Percentiles rank a stretch among this genome's conserved stretches.
Evolutionary conservation across 345 rosid genomes (phyloP).

Genomic region (Arabidopsis arenosa): DNA sequence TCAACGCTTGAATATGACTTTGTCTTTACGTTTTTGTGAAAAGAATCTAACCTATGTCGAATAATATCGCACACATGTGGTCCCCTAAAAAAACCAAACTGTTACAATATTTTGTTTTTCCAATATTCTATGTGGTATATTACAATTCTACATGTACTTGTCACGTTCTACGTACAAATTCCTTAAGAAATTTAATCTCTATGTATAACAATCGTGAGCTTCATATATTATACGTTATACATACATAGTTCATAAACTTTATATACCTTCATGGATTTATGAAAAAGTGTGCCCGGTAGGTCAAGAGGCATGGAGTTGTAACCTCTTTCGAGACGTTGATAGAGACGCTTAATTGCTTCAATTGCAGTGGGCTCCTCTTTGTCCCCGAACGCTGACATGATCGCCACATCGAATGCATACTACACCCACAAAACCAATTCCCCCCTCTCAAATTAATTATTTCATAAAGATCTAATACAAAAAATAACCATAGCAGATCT

Average conservation of each 20-base stretch:
- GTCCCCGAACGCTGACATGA: constrained; percentile 74
- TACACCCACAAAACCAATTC: constrained; percentile 39
- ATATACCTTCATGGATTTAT: constrained; percentile 78
- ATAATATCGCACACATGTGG: constrained; percentile 32
- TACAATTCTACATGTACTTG: constrained; percentile 14
- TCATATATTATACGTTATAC: not conserved
- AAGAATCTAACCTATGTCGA: constrained; percentile 38
- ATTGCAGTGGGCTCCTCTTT: constrained; percentile 55
- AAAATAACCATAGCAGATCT: not conserved
- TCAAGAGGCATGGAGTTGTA: constrained; percentile 95
- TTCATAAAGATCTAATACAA: not conserved
- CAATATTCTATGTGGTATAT: constrained; percentile 6
- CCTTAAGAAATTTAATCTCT: not conserved
- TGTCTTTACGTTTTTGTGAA: constrained; percentile 37
- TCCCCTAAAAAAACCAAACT: constrained; percentile 10
- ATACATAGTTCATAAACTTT: not conserved
- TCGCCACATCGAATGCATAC: constrained; percentile 98
- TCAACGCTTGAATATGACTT: constrained; percentile 16
- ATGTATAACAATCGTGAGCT: not conserved
- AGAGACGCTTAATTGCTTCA: constrained; percentile 70
- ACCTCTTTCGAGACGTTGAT: constrained; percentile 76
- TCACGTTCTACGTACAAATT: constrained; percentile 19
- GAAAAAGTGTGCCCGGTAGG: constrained; percentile 83
- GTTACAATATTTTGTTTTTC: not conserved
- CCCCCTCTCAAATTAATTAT: constrained; percentile 10